These are phyloP conservation scores for Cicer bijugum DNA, from an alignment of 306 rosid species.

Conservation along the genomic window DNA sequence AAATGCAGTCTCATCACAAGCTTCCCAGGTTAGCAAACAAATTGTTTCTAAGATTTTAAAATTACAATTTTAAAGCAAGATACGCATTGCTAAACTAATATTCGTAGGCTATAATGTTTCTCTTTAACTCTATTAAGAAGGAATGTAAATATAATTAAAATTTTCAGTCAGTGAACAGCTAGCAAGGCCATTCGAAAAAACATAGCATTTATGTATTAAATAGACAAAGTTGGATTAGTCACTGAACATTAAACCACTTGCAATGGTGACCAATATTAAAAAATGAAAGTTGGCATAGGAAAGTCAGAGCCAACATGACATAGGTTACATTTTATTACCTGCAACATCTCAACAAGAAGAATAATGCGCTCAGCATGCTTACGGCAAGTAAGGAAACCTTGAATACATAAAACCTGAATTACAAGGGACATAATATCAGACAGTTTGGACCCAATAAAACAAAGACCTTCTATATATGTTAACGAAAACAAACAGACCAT, in stretches of 20 bases:
- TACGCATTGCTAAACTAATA: neutral
- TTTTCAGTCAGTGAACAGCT: constrained; percentile 15
- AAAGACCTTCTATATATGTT: neutral
- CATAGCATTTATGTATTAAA: neutral
- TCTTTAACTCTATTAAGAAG: constrained; percentile 18
- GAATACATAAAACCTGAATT: constrained; percentile 92
- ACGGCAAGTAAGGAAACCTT: constrained; percentile 98
- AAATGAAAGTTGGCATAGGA: constrained; percentile 1
- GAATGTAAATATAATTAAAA: neutral
- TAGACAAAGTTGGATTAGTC: constrained; percentile 25
- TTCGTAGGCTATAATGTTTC: neutral
- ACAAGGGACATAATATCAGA: constrained; percentile 34
- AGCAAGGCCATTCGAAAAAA: constrained; percentile 1
- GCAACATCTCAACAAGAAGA: constrained; percentile 98
- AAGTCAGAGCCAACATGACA: constrained; percentile 2
- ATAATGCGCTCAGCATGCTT: constrained; percentile 96
- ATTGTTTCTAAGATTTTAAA: constrained; percentile 23
- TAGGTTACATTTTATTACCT: constrained; percentile 59
- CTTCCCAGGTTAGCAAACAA: constrained; percentile 1
- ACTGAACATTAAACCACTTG: constrained; percentile 28
- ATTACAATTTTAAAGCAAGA: constrained; percentile 5
- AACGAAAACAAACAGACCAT: neutral
- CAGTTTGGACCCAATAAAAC: constrained; percentile 38
- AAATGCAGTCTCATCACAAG: constrained; percentile 6
- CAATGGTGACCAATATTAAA: neutral